A percentile compares a stretch with the other conserved stretches of the same genome.
Evolutionary conservation across 2,329 filamentous ascomycete genomes (phyloP).

Genomic region (Stagonosporopsis vannaccii): DNA sequence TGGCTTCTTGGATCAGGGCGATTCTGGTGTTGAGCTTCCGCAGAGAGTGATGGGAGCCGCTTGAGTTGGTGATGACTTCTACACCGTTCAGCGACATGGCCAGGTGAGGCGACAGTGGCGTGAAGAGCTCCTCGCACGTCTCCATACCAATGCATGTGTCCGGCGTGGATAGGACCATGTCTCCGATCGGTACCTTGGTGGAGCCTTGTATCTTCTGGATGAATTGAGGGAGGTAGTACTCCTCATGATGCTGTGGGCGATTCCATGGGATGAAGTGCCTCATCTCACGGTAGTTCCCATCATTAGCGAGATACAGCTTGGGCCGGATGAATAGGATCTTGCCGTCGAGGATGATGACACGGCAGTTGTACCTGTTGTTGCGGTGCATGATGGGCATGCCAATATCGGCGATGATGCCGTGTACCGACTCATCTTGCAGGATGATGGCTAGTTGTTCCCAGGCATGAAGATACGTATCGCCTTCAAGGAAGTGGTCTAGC

Average conservation of each 20-base stretch:
- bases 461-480: constrained; percentile 35
- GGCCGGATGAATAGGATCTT: constrained; percentile 76
- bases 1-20: constrained; percentile 71
- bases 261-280: constrained; percentile 47
- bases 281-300: constrained; percentile 64
- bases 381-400: constrained; percentile 62
- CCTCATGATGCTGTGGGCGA: constrained; percentile 63
- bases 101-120: constrained; percentile 59
- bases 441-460: constrained; percentile 69
- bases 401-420: constrained; percentile 61
- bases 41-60: constrained; percentile 72
- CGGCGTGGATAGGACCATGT: constrained; percentile 67
- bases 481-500: constrained; percentile 65
- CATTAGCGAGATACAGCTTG: constrained; percentile 74
- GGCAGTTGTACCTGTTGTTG: constrained; percentile 68
- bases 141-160: constrained; percentile 71
- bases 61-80: constrained; percentile 73
- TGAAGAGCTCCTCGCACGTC: constrained; percentile 65
- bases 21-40: constrained; percentile 71
- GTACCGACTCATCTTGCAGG: constrained; percentile 64
- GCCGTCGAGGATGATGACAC: constrained; percentile 69
- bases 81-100: constrained; percentile 72
- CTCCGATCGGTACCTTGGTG: constrained; percentile 69
- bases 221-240: constrained; percentile 66
- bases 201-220: constrained; percentile 64